Base-by-base conservation (phyloP, 2,329 filamentous ascomycete species). In the Phialophora macrospora region DNA sequence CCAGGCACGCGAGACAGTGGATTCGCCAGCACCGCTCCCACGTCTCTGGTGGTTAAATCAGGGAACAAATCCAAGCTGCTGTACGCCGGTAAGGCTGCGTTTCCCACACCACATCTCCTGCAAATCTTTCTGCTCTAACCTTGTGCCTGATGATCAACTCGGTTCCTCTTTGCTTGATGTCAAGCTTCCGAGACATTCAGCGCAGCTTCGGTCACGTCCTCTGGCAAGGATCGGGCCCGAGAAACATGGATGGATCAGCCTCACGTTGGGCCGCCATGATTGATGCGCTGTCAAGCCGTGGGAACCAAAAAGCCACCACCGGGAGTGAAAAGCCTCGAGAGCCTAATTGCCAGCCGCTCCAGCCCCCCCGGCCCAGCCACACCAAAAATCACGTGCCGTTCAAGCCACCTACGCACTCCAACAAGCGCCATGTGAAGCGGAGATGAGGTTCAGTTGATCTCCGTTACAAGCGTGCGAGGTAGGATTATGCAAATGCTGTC, bases 221-320 rank as follows among this genome's bases (percentile, higher is more conserved):
- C 7, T 9, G 20, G 52, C 52, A 55, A 20, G 52, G 14, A 55
- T 20, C 32, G 32, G 20, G 5, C 55, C 30, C 30, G 55, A 20
- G 3, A 22, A 41, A 41, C 20, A 44, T 32, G 28, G n/a, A 57
- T 0, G 22, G 55, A 14, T 41, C 20, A 57, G 55, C 55, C 55
- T 57, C 55, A 57, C 55, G n/a, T 57, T 57, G 55, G 55, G 55
- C 55, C 32, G 32, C 55, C 22, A 41, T 55, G 26, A 55, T 34
- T 55, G 52, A 55, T 55, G 52, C 52, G 52, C 22, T 55, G 52
- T 55, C 52, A 32, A 44, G 26, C 17, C 48, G 48, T 26, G 48
- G 20, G 48, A 11, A 20, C 24, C 48, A 55, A 55, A 55, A 55
- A 55, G 46, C 5, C n/a, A 22, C n/a, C 52, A 8, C 28, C 26